Conservation (phyloP, 2,329 filamentous ascomycete genomes). For the Colletotrichum falcatum region DNA sequence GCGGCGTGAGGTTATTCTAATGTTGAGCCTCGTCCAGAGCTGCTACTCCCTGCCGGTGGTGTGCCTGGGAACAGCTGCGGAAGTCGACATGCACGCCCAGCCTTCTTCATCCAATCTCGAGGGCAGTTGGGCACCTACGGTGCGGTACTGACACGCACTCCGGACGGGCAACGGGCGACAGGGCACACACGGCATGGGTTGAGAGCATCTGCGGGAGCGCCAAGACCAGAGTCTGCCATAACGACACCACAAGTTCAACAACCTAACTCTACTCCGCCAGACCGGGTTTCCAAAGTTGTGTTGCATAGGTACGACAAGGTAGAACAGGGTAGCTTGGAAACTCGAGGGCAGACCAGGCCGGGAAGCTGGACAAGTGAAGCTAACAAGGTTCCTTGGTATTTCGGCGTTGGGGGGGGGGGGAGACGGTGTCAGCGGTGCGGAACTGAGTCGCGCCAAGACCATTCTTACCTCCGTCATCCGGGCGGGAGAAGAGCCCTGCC, state of each 20-base stretch:
- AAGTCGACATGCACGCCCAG: slow-evolving; percentile 21
- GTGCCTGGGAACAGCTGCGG: slow-evolving; percentile 19
- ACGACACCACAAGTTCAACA: slow-evolving; percentile 15
- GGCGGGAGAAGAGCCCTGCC: slow-evolving; percentile 23
- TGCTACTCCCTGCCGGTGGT: slow-evolving; percentile 10
- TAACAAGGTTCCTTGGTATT: slow-evolving; percentile 37
- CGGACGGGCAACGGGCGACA: not conserved
- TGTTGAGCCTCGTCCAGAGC: slow-evolving; percentile 34
- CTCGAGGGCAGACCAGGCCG: not conserved
- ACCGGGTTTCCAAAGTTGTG: slow-evolving; percentile 7
- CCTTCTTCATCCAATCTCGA: slow-evolving; percentile 31
- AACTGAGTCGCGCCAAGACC: slow-evolving; percentile 37
- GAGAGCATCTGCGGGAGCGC: slow-evolving; percentile 25
- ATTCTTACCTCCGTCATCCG: slow-evolving; percentile 17
- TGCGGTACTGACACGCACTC: slow-evolving; percentile 12
- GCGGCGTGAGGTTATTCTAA: slow-evolving; percentile 18
- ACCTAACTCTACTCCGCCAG: slow-evolving; percentile 1
- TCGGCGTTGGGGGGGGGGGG: slow-evolving; percentile 5
- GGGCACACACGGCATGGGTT: slow-evolving; percentile 8
- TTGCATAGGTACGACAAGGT: slow-evolving; percentile 6
- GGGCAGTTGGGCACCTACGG: slow-evolving; percentile 12
- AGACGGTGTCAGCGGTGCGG: slow-evolving; percentile 23
- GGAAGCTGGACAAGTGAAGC: slow-evolving; percentile 35
- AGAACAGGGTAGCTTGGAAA: not conserved
- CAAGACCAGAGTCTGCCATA: slow-evolving; percentile 32